Conservation (phyloP, 1,284 basidiomycete species). For the Porphyrellus sp. region DNA sequence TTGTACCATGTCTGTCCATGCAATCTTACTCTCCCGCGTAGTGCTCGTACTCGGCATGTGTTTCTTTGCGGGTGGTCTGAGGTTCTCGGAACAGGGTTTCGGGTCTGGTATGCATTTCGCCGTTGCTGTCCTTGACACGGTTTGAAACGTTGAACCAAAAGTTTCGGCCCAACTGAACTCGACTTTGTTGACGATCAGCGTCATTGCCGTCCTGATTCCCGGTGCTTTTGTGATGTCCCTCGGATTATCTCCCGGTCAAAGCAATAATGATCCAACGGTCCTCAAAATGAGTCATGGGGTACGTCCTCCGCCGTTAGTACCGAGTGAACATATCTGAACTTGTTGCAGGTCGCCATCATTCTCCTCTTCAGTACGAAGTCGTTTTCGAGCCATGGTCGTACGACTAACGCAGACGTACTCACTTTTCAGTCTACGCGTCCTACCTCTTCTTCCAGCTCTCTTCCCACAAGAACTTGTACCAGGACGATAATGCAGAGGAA, state of each 20-base stretch:
- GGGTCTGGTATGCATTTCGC: constrained; percentile 49
- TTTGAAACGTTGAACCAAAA: constrained; percentile 29
- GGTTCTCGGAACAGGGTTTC: constrained; percentile 76
- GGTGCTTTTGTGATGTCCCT: constrained; percentile 56
- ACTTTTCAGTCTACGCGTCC: constrained; percentile 55
- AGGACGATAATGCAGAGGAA: constrained; percentile 46
- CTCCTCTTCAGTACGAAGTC: constrained; percentile 66
- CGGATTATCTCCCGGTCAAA: constrained; percentile 33
- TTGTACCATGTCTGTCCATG: no score
- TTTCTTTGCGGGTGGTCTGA: constrained; percentile 75
- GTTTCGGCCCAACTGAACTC: constrained; percentile 80
- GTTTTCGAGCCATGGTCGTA: background rate
- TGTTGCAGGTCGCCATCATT: constrained; percentile 65
- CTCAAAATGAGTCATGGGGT: constrained; percentile 79
- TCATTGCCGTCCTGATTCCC: constrained; percentile 79
- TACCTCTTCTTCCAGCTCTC: constrained; percentile 86
- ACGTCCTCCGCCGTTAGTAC: constrained; percentile 26
- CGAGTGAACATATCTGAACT: constrained; percentile 9
- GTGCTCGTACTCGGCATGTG: constrained; percentile 76
- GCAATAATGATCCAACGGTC: constrained; percentile 47
- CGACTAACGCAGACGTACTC: constrained; percentile 2
- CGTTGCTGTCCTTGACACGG: background rate
- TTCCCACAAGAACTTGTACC: constrained; percentile 76
- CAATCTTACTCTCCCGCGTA: constrained; percentile 23
- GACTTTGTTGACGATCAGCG: constrained; percentile 74